Evolutionary conservation across 768 basidiomycete species (phyloP).

Genomic region (Kwoniella botswanensis): DNA sequence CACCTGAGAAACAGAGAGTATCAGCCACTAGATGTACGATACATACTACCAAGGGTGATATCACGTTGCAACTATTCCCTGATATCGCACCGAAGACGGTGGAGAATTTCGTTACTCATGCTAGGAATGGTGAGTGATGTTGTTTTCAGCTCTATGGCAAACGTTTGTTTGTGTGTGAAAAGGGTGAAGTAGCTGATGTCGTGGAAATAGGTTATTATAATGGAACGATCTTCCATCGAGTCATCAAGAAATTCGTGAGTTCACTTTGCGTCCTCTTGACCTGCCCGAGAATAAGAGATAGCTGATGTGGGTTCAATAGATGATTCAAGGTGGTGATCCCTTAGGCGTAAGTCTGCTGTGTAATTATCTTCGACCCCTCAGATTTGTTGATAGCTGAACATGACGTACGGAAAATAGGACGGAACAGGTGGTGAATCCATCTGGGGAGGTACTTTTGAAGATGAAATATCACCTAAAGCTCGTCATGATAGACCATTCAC

Average conservation of each 20-base stretch:
- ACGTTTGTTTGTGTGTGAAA: neutral
- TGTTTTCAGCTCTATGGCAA: neutral
- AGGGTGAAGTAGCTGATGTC: neutral
- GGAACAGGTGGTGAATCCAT: conserved; percentile 93
- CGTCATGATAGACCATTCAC: conserved; percentile 97
- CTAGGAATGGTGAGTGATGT: conserved; percentile 65
- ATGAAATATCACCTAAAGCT: conserved; percentile 87
- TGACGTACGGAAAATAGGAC: conserved; percentile 64
- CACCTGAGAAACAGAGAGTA: conserved; percentile 61
- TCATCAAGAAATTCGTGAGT: conserved; percentile 87
- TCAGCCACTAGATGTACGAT: conserved; percentile 82
- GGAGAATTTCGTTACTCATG: conserved; percentile 95
- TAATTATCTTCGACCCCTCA: too few species aligned
- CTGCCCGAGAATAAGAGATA: neutral
- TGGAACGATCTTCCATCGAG: conserved; percentile 91
- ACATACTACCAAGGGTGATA: conserved; percentile 94
- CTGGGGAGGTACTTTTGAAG: conserved; percentile 93
- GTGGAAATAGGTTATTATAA: conserved; percentile 72
- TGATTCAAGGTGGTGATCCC: conserved; percentile 82
- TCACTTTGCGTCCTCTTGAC: neutral
- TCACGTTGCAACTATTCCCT: conserved; percentile 71
- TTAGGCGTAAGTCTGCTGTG: conserved; percentile 65
- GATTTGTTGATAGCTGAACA: conserved; percentile 8
- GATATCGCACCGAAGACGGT: conserved; percentile 91
- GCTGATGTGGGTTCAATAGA: conserved; percentile 18